Conservation (phyloP, 2,329 filamentous ascomycete species). For the Conoideocrella luteorostrata region DNA sequence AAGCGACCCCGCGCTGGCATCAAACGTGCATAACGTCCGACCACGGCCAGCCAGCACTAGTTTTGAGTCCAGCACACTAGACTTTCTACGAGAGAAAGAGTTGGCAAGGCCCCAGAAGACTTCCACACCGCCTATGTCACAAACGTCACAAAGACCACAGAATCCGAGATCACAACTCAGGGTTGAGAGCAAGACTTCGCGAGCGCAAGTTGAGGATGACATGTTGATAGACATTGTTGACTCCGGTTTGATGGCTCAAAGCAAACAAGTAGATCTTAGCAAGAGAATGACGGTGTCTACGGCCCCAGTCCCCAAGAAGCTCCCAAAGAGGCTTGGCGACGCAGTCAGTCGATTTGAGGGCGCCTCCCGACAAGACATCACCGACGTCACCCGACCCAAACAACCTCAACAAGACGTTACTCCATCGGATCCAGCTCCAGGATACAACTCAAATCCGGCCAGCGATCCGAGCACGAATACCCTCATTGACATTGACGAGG, state of each 20-base stretch:
- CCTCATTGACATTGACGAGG: conserved; percentile 51
- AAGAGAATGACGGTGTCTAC: conserved; percentile 72
- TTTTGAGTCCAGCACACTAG: conserved; percentile 68
- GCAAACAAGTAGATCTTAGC: conserved; percentile 39
- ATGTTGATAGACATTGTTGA: conserved; percentile 74
- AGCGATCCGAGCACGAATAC: conserved; percentile 55
- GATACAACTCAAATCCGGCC: conserved; percentile 69
- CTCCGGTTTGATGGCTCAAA: conserved; percentile 43
- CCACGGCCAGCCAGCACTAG: conserved; percentile 76
- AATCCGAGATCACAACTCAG: background rate
- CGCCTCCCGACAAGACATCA: conserved; percentile 27
- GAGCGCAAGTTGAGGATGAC: conserved; percentile 34
- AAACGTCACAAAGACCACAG: background rate
- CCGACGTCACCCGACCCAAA: conserved; percentile 33
- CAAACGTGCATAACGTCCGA: conserved; percentile 35
- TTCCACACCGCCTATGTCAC: background rate
- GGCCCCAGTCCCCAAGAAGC: conserved; percentile 69
- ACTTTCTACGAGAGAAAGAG: conserved; percentile 75
- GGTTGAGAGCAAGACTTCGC: background rate
- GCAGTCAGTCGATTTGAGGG: conserved; percentile 88
- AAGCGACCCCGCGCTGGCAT: conserved; percentile 15
- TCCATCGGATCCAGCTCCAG: conserved; percentile 56
- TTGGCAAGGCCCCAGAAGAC: conserved; percentile 33
- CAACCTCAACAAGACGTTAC: conserved; percentile 44
- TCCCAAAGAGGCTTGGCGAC: conserved; percentile 87